Percentiles rank a stretch among this genome's conserved stretches.
Evolutionary conservation across 768 basidiomycete genomes (phyloP).

Genomic region (Hygrocybe coccinea): DNA sequence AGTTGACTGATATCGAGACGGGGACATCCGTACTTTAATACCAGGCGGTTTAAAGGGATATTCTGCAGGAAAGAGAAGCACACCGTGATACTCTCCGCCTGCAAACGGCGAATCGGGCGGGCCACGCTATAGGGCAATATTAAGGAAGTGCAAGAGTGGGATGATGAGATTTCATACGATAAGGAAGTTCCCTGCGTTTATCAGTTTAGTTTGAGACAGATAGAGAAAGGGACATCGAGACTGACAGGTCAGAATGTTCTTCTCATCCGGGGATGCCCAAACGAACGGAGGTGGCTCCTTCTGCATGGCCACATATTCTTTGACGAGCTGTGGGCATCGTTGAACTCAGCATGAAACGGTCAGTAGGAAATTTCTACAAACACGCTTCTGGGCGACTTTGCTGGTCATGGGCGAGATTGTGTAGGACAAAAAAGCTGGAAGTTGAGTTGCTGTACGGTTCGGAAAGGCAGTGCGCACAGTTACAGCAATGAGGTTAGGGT

Average conservation of each 20-base stretch:
- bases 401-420: slow-evolving; percentile 53
- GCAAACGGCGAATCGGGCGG: slow-evolving; percentile 89
- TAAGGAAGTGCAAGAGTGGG: background rate
- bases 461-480: too few relatives aligned
- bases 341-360: background rate
- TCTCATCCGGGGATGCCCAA: slow-evolving; percentile 94
- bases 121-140: slow-evolving; percentile 57
- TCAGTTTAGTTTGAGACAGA: slow-evolving; percentile 2
- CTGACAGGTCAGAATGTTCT: slow-evolving; percentile 94
- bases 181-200: slow-evolving; percentile 80
- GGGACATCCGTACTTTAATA: slow-evolving; percentile 62
- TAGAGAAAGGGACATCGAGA: slow-evolving; percentile 11
- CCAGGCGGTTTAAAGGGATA: slow-evolving; percentile 97
- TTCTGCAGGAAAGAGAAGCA: slow-evolving; percentile 87
- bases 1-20: background rate
- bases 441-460: too few relatives aligned
- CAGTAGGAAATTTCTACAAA: slow-evolving; percentile 26
- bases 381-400: slow-evolving; percentile 84
- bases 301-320: slow-evolving; percentile 92
- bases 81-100: slow-evolving; percentile 92
- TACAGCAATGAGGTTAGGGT: too few relatives aligned
- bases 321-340: slow-evolving; percentile 50
- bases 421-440: too few relatives aligned
- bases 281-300: slow-evolving; percentile 92
- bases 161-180: slow-evolving; percentile 52